A percentile compares a stretch with the other conserved stretches of the same genome.
Conservation (phyloP, 2,329 filamentous ascomycete species). For the Blastomyces emzantsi region DNA sequence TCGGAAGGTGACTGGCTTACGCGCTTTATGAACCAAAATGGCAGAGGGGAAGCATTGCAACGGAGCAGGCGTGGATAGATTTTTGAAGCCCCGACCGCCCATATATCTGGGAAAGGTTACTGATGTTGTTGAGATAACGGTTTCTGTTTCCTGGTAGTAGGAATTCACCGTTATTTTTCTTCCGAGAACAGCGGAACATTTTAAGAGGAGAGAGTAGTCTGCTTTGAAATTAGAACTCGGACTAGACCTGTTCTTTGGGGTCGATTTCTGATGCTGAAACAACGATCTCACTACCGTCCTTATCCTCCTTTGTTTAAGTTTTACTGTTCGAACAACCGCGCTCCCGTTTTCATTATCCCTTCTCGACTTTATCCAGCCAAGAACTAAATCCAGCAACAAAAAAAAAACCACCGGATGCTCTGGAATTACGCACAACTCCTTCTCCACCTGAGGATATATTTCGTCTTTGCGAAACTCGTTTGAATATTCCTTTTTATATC, state of each 20-base stretch:
- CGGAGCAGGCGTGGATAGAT: not conserved
- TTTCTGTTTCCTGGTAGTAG: not conserved
- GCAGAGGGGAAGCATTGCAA: not conserved
- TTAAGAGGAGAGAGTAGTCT: not conserved
- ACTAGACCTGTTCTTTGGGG: not conserved
- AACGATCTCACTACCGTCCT: not conserved
- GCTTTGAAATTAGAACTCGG: not conserved
- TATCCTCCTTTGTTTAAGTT: not conserved
- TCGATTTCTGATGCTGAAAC: not conserved
- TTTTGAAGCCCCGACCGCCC: not conserved
- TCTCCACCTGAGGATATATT: not conserved
- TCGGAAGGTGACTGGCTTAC: constrained; percentile 14
- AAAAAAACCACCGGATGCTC: not conserved
- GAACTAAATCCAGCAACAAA: not conserved
- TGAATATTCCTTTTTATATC: not conserved
- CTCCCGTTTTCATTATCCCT: not conserved
- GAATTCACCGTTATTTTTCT: not conserved
- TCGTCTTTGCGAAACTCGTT: not conserved
- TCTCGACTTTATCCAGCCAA: not conserved
- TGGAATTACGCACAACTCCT: not conserved
- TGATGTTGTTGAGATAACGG: not conserved
- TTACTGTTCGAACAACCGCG: not conserved
- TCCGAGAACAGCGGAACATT: not conserved
- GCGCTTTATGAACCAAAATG: constrained; percentile 4
- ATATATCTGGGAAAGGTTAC: not conserved